These are phyloP conservation scores for Xanthoconium purpureum DNA, from an alignment of 768 basidiomycete species.

Conservation along the genomic window DNA sequence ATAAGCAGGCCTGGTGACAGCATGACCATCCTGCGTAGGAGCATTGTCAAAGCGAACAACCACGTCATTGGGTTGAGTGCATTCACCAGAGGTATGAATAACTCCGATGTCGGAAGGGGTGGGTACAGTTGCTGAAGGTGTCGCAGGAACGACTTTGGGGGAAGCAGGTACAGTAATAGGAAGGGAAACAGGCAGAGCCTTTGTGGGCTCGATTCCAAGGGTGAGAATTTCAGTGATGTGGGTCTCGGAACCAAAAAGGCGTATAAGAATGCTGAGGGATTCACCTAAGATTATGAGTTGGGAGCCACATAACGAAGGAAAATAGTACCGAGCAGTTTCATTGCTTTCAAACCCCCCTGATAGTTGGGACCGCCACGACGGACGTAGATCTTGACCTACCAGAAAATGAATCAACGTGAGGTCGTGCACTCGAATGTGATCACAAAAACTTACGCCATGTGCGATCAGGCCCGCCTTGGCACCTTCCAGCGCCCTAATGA, in stretches of 20 bases:
- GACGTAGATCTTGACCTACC: constrained; percentile 88
- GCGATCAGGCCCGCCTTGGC: constrained; percentile 81
- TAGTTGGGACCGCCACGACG: constrained; percentile 99
- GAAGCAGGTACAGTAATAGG: constrained; percentile 49
- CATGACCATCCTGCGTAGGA: constrained; percentile 30
- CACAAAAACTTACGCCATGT: constrained; percentile 20
- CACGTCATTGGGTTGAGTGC: constrained; percentile 81
- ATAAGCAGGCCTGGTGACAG: constrained; percentile 64
- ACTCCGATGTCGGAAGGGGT: constrained; percentile 54
- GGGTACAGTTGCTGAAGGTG: constrained; percentile 37
- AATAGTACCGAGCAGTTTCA: constrained; percentile 76
- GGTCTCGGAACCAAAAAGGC: constrained; percentile 95
- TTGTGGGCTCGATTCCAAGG: constrained; percentile 61
- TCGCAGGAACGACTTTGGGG: constrained; percentile 24
- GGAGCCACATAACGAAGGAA: neutral
- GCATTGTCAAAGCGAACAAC: constrained; percentile 80
- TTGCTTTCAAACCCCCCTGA: constrained; percentile 97
- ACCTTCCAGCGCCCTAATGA: constrained; percentile 95
- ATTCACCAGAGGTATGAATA: constrained; percentile 75
- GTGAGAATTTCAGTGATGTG: constrained; percentile 99
- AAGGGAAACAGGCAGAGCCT: constrained; percentile 32
- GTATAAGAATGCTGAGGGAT: constrained; percentile 94
- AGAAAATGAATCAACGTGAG: constrained; percentile 35
- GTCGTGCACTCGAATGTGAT: neutral
- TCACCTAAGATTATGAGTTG: constrained; percentile 45